Base-by-base conservation (phyloP, 176 grass and related monocot species). In the Coix lacrymajobi region DNA sequence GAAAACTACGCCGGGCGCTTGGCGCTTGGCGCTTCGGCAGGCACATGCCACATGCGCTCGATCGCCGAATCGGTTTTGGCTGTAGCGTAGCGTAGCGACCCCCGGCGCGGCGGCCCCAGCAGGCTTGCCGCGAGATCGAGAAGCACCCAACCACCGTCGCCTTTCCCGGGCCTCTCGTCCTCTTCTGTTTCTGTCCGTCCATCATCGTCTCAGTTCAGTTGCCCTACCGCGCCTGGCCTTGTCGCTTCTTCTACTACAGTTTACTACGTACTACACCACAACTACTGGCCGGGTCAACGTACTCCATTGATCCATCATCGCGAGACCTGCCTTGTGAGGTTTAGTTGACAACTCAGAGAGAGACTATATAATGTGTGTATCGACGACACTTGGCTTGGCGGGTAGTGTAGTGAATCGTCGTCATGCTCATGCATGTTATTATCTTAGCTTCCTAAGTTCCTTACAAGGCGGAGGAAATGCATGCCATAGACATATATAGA, bases 111-210 rank as follows among this genome's bases (percentile, higher is more conserved):
- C 44, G 12, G 12, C 12, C 43, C 17, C 48, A 20, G 48, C 16
- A 48, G 45, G 4, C 15, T 12, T 10, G 13, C 13, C 4, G 45
- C 46, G 46, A 51, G 52, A 56, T n/a, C n/a, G n/a, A n/a, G n/a
- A n/a, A n/a, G n/a, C n/a, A 22, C 62, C 34, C 67, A 80, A 73
- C 77, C 46, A 58, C 78, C 46, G 26, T 81, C 77, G 24, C 72
- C 19, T 87, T 82, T 49, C 64, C 30, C 51, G 79, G 85, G 1
- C 24, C 11, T 29, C 33, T 38, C 32, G 31, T 33, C 73, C 33
- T 71, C 66, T 26, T 64, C 45, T 5, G 24, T 8, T 1, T n/a
- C 51, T 2, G 40, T 45, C 13, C 44, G 44, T 45, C 52, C 51
- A 0, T 54, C 8, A 7, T 43, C 10, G 56, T 8, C 51, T 12